phyloP scores from a whole-genome alignment of 2,329 filamentous ascomycete species.

The Stemphylium lycopersici region DNA sequence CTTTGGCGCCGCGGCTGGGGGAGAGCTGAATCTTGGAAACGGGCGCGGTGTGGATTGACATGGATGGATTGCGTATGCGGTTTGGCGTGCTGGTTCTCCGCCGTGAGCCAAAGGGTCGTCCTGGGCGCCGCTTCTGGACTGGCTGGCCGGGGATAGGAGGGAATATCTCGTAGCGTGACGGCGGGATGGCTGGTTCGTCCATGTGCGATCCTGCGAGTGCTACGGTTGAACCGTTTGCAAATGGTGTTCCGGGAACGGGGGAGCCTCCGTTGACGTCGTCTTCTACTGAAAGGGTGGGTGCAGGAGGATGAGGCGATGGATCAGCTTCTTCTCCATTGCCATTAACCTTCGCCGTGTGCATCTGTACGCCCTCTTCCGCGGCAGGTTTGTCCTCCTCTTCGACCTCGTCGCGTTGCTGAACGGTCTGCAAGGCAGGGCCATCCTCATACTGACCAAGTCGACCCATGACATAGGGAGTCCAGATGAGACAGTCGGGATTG shows the following conservation, averaged over 20 bases:
- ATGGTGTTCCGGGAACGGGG: conserved; percentile 40
- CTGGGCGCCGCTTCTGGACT: conserved; percentile 42
- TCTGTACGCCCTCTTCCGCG: conserved; percentile 54
- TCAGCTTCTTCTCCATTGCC: conserved; percentile 24
- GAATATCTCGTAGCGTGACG: conserved; percentile 77
- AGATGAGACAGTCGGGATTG: conserved; percentile 79
- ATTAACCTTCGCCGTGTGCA: conserved; percentile 38
- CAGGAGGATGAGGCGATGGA: conserved; percentile 27
- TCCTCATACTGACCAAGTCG: conserved; percentile 83
- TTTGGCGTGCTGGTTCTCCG: conserved; percentile 47
- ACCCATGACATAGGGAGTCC: conserved; percentile 98
- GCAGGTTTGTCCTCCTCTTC: conserved; percentile 49
- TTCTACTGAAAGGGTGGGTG: conserved; percentile 33
- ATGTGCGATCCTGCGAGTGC: conserved; percentile 40
- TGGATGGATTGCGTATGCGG: conserved; percentile 29
- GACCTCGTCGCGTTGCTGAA: conserved; percentile 84
- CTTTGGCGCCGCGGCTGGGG: conserved; percentile 36
- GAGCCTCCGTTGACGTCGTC: conserved; percentile 41
- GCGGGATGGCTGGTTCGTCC: conserved; percentile 61
- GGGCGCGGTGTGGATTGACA: conserved; percentile 40
- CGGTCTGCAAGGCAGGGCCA: conserved; percentile 79
- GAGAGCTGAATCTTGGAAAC: conserved; percentile 42
- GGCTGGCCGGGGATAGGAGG: conserved; percentile 66
- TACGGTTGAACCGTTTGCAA: conserved; percentile 39
- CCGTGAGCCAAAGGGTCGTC: conserved; percentile 47